Conservation (phyloP, 306 rosid genomes). For the Mimosa pudica region DNA sequence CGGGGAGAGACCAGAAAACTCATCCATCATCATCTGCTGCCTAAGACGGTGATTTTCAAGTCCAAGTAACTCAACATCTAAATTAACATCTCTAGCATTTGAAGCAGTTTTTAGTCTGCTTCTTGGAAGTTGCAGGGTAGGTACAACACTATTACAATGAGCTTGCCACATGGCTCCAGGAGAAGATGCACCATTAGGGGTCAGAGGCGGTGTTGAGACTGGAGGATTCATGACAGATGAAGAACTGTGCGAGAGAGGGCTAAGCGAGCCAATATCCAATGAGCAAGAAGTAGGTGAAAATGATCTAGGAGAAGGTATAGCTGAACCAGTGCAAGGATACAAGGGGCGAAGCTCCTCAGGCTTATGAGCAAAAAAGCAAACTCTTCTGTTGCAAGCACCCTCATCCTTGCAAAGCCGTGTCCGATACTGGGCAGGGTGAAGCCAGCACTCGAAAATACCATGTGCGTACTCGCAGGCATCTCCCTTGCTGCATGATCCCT, state of each 20-base stretch:
- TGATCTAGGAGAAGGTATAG: constrained; percentile 78
- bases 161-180: constrained; percentile 61
- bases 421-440: constrained; percentile 90
- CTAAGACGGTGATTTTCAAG: constrained; percentile 51
- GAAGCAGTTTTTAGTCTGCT: constrained; percentile 64
- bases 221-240: constrained; percentile 47
- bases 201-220: constrained; percentile 57
- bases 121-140: constrained; percentile 59
- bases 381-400: constrained; percentile 65
- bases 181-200: constrained; percentile 65
- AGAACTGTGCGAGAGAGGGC: constrained; percentile 51
- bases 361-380: constrained; percentile 90
- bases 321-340: constrained; percentile 86
- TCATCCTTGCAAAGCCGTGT: constrained; percentile 94
- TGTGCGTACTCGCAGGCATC: constrained; percentile 90
- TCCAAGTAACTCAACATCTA: constrained; percentile 51
- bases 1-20: constrained; percentile 52
- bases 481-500: constrained; percentile 76
- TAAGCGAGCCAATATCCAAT: constrained; percentile 54
- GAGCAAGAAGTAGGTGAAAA: constrained; percentile 41
- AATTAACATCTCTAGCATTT: constrained; percentile 55
- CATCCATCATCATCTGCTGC: constrained; percentile 63
- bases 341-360: constrained; percentile 85
- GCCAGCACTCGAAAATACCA: constrained; percentile 93
- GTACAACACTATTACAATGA: constrained; percentile 53